phyloP scores from a whole-genome alignment of 2,329 filamentous ascomycete species.

The Aaosphaeria arxii region DNA sequence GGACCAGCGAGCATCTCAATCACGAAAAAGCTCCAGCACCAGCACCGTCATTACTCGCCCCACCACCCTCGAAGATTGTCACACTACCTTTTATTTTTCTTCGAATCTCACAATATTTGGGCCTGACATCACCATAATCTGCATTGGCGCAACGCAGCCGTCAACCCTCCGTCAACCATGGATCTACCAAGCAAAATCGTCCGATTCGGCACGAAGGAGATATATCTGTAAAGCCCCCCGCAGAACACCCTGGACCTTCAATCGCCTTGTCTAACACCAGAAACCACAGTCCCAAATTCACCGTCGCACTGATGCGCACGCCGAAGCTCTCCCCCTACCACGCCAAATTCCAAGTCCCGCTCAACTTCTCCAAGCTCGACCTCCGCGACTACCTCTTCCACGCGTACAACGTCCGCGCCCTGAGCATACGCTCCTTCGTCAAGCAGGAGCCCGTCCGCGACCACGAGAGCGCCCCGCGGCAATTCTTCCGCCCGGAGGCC shows the following conservation, averaged over 20 bases:
- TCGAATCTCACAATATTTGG: too few species aligned
- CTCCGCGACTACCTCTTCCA: conserved; percentile 92
- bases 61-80: too few species aligned
- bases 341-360: conserved; percentile 85
- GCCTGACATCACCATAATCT: too few species aligned
- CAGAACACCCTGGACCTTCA: neutral
- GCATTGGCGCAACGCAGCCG: too few species aligned
- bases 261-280: conserved; percentile 7
- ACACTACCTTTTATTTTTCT: too few species aligned
- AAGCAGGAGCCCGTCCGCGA: conserved; percentile 64
- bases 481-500: conserved; percentile 66
- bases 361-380: conserved; percentile 94
- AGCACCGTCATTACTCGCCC: too few species aligned
- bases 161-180: neutral
- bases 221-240: conserved; percentile 44
- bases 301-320: conserved; percentile 73
- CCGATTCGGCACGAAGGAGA: conserved; percentile 42
- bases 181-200: neutral
- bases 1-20: too few species aligned
- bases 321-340: conserved; percentile 71
- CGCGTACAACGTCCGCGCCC: conserved; percentile 71
- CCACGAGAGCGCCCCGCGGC: conserved; percentile 47
- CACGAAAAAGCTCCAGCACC: too few species aligned
- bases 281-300: conserved; percentile 69
- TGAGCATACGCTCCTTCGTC: conserved; percentile 73